Base-by-base conservation (phyloP, 129 eudicot genomes). In the Lonicera japonica region DNA sequence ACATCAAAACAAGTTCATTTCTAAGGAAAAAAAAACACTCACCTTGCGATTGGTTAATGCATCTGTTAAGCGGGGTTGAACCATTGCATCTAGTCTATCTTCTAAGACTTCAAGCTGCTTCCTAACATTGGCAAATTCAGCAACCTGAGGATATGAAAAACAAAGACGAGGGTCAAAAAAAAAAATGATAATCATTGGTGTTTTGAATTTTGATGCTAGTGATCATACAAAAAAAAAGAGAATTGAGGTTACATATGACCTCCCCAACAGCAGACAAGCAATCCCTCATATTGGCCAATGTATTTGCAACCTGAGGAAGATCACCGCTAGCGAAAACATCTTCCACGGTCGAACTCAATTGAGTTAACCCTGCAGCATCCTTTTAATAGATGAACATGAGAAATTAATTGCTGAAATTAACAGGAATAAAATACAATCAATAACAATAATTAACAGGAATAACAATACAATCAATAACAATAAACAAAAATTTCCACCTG, bases 311-410 rank as follows among this genome's bases (percentile, higher is more conserved):
- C 21, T 92, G 95, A n/a, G 99, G 95, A 77, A 94, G 99, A 80
- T 94, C 96, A 39, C 95, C 95, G 60, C 95, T 94, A 43, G 96
- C 89, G 80, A 94, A 94, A 61, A 94, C 99, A 54, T 94, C 99
- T 80, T 94, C 99, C 59, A 94, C 99, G 19, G 99, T 94, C 38
- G 96, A 88, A 75, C 99, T 94, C 71, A 94, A 78, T 54, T 94
- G 99, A 41, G 99, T 88, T 70, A 94, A 76, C 53, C 99, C 99
- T 10, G 99, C 99, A 52, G 99, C 99, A 81, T 94, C 99, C 99
- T 94, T 61, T 51, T 74, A 58, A 83, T 53, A 59, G 14, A 11
- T 57, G 57, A 36, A 73, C 41, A 38, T 23, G 63, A 57, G 48
- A 69, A 39, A 59, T 40, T 8, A 50, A 25, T 34, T 39, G 51